Evolutionary conservation across 148 eudicot species (phyloP).

Genomic region (Suaeda aralocaspica): DNA sequence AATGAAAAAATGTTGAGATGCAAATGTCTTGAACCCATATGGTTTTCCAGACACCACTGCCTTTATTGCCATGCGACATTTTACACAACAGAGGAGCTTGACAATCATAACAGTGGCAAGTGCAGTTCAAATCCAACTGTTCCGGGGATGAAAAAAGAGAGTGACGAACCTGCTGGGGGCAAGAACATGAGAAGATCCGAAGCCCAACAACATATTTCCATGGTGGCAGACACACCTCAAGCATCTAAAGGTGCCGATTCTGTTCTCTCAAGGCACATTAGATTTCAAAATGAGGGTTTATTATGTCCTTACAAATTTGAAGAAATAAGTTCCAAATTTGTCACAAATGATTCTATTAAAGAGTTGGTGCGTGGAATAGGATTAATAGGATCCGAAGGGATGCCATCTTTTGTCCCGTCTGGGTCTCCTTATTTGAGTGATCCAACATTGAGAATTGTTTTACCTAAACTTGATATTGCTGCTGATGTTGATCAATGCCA

Average conservation of each 20-base stretch:
- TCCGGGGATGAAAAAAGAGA: slow-evolving; percentile 29
- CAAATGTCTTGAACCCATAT: slow-evolving; percentile 58
- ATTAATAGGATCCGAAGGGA: slow-evolving; percentile 59
- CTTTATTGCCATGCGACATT: slow-evolving; percentile 51
- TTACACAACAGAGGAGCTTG: slow-evolving; percentile 36
- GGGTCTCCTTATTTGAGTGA: slow-evolving; percentile 42
- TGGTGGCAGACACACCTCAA: slow-evolving; percentile 20
- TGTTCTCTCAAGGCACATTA: slow-evolving; percentile 29
- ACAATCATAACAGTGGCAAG: slow-evolving; percentile 36
- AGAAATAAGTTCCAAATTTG: slow-evolving; percentile 53
- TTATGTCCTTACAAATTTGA: slow-evolving; percentile 45
- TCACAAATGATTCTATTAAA: slow-evolving; percentile 46
- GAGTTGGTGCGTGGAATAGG: slow-evolving; percentile 57
- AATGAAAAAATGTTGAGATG: slow-evolving; percentile 48
- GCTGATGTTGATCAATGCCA: slow-evolving; percentile 16
- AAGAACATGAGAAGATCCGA: slow-evolving; percentile 23
- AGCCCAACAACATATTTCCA: slow-evolving; percentile 12
- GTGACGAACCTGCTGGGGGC: slow-evolving; percentile 24
- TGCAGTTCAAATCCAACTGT: slow-evolving; percentile 31
- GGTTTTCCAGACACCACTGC: slow-evolving; percentile 57
- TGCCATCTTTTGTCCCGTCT: slow-evolving; percentile 39
- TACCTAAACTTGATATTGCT: slow-evolving; percentile 18
- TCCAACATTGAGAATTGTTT: slow-evolving; percentile 29
- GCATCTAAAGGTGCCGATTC: slow-evolving; percentile 26
- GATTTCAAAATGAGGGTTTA: slow-evolving; percentile 33